These are phyloP conservation scores for Zymoseptoria pseudotritici DNA, from an alignment of 2,329 filamentous ascomycete species.

Conservation along the genomic window DNA sequence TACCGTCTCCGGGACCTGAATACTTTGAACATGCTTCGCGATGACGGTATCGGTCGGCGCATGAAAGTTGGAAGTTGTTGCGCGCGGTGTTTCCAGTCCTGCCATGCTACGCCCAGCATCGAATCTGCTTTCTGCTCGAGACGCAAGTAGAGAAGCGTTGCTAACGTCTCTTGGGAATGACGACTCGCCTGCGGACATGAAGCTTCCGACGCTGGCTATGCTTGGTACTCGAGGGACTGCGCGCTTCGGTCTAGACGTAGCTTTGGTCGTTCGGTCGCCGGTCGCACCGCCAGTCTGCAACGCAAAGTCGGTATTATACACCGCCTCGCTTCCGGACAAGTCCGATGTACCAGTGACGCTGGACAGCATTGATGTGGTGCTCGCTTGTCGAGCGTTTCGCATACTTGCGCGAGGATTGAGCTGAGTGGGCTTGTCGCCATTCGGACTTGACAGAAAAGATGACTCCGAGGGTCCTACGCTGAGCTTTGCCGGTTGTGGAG, in stretches of 20 bases:
- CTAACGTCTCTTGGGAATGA: constrained; percentile 26
- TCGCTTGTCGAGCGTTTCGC: constrained; percentile 48
- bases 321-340: constrained; percentile 65
- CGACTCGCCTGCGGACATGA: constrained; percentile 28
- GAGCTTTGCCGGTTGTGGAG: constrained; percentile 12
- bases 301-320: constrained; percentile 70
- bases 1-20: constrained; percentile 83
- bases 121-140: constrained; percentile 33
- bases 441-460: constrained; percentile 5
- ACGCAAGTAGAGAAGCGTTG: constrained; percentile 25
- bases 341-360: constrained; percentile 46
- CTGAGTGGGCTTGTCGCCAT: constrained; percentile 7
- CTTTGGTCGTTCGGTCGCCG: constrained; percentile 36
- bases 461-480: constrained; percentile 2
- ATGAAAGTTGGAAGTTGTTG: constrained; percentile 41
- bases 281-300: constrained; percentile 73
- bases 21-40: constrained; percentile 78
- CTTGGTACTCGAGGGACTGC: constrained; percentile 69
- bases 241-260: constrained; percentile 41
- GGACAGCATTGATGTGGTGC: constrained; percentile 53
- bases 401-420: constrained; percentile 47
- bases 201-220: constrained; percentile 82
- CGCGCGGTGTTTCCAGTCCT: constrained; percentile 64
- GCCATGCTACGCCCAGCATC: constrained; percentile 54
- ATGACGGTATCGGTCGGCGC: constrained; percentile 74